These are phyloP conservation scores for Fusarium hostae DNA, from an alignment of 2,329 filamentous ascomycete genomes.

Conservation along the genomic window DNA sequence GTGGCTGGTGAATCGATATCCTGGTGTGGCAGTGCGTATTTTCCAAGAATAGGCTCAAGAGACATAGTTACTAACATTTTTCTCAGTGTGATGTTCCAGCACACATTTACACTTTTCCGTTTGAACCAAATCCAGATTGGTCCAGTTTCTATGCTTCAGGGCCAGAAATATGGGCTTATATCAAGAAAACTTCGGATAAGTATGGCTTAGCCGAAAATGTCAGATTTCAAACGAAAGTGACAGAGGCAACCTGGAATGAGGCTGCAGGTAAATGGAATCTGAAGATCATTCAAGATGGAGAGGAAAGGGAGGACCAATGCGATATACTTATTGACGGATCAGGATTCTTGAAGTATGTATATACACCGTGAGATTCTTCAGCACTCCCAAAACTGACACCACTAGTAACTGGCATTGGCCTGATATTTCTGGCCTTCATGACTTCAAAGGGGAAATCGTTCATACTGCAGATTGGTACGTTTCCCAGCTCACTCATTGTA, in stretches of 20 bases:
- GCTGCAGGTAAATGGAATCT: not conserved
- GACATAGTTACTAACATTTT: fast-evolving
- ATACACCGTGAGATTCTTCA: too few relatives aligned
- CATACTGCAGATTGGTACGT: conserved; percentile 55
- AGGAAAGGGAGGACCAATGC: not conserved
- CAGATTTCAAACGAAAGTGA: not conserved
- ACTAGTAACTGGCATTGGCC: conserved; percentile 52
- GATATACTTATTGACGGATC: not conserved
- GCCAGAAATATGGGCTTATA: not conserved
- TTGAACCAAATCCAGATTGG: not conserved
- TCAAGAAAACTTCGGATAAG: not conserved
- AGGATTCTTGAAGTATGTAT: not conserved
- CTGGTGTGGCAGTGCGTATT: not conserved
- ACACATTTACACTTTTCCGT: not conserved
- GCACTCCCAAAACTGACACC: not conserved
- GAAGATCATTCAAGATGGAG: not conserved
- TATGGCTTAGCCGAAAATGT: not conserved
- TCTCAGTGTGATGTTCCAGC: not conserved
- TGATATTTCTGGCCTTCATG: conserved; percentile 58
- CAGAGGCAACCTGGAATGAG: not conserved
- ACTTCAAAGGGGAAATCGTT: conserved; percentile 61
- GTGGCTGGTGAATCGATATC: not conserved
- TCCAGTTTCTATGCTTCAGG: not conserved
- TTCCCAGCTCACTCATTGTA: not conserved
- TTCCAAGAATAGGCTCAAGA: fast-evolving